Evolutionary conservation across 2,329 filamentous ascomycete species (phyloP).

Genomic region (Trichoderma citrinoviride): DNA sequence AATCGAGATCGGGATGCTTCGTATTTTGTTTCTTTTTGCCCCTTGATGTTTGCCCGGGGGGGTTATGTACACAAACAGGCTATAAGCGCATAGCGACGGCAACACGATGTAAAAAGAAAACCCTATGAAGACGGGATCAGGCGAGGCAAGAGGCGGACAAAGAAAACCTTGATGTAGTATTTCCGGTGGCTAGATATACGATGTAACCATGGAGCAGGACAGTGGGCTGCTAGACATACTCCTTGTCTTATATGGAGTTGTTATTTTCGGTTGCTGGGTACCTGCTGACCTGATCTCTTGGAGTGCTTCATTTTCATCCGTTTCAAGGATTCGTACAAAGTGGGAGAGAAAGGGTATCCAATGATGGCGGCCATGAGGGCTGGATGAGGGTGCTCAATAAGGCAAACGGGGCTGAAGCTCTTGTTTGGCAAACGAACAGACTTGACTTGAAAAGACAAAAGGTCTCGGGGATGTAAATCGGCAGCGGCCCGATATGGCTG

Average conservation of each 20-base stretch:
- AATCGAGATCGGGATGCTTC: no score
- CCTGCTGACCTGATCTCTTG: background rate
- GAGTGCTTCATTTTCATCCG: background rate
- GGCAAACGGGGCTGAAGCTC: conserved; percentile 8
- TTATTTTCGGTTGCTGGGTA: background rate
- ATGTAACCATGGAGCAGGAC: background rate
- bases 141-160: background rate
- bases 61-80: no score
- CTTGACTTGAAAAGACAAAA: background rate
- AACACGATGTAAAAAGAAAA: background rate
- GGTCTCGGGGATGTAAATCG: no score
- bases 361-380: background rate
- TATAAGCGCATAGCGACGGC: conserved; percentile 12
- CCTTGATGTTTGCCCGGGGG: no score
- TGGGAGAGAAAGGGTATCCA: background rate
- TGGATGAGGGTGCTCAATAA: background rate
- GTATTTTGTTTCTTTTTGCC: no score
- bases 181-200: background rate
- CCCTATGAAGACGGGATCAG: background rate
- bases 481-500: no score
- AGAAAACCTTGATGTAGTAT: background rate
- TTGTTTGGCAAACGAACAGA: background rate
- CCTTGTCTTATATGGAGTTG: background rate
- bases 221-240: background rate
- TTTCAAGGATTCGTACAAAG: background rate